phyloP scores from a whole-genome alignment of 1,284 basidiomycete species.

The Inonotus hispidus region DNA sequence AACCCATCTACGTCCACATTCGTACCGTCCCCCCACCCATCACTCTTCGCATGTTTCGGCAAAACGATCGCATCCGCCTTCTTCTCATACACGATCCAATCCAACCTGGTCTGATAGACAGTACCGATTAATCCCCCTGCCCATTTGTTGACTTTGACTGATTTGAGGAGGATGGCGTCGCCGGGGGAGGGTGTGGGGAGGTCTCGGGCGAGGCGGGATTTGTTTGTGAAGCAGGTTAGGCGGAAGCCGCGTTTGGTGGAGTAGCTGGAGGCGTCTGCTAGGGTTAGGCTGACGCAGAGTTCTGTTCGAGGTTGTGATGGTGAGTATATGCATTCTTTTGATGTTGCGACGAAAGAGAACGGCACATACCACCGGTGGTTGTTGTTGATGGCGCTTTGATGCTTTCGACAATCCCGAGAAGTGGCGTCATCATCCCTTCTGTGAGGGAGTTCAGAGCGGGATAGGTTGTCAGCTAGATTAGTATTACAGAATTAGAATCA shows the following conservation, averaged over 20 bases:
- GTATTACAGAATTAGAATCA: not conserved
- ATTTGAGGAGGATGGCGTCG: slow-evolving; percentile 2
- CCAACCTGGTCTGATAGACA: not conserved
- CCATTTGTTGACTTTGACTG: slow-evolving; percentile 1
- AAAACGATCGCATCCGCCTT: not conserved
- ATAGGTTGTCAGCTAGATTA: not conserved
- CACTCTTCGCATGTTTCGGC: not conserved
- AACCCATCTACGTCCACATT: not conserved
- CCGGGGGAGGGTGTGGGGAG: not conserved
- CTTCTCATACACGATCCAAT: not conserved
- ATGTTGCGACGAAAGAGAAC: not conserved
- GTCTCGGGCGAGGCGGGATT: not conserved
- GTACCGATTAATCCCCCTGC: not conserved
- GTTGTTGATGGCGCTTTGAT: not conserved
- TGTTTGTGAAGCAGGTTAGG: not conserved
- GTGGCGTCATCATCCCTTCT: not conserved
- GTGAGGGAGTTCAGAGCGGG: not conserved
- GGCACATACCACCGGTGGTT: not conserved
- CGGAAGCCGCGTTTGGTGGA: not conserved
- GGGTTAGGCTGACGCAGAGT: not conserved
- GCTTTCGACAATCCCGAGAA: not conserved
- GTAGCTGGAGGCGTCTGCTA: not conserved
- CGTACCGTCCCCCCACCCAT: no score
- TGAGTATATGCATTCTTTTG: not conserved
- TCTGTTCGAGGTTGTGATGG: not conserved